Percentiles rank a stretch among this genome's conserved stretches.
These are phyloP conservation scores for Podospora conica DNA, from an alignment of 495 filamentous ascomycete species.

Conservation along the genomic window DNA sequence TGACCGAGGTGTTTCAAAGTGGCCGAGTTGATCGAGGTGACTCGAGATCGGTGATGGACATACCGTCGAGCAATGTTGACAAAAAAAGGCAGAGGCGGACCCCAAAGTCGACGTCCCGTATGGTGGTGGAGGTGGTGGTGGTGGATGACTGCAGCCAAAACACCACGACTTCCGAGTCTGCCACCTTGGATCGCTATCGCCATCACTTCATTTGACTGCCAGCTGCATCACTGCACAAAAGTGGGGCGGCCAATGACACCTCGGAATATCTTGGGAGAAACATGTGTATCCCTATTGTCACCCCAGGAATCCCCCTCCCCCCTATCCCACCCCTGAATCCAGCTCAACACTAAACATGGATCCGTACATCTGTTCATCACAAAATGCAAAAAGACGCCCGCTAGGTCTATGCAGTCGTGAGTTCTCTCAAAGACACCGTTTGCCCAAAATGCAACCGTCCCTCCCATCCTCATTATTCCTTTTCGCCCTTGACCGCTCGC, in stretches of 20 bases:
- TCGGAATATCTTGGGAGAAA: not conserved
- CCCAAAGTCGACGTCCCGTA: too few species aligned
- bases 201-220: too few species aligned
- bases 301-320: not conserved
- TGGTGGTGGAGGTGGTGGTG: too few species aligned
- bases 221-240: too few species aligned
- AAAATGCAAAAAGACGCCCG: slow-evolving; percentile 5
- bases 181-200: too few species aligned
- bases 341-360: not conserved
- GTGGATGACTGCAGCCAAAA: too few species aligned
- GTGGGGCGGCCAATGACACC: not conserved
- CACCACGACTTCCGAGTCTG: too few species aligned
- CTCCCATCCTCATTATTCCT: not conserved
- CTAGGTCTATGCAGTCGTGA: slow-evolving; percentile 8
- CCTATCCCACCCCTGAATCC: not conserved
- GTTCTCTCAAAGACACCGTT: not conserved
- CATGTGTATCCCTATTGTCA: not conserved
- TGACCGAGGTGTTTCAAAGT: too few species aligned
- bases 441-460: not conserved
- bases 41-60: too few species aligned
- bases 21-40: too few species aligned
- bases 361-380: not conserved
- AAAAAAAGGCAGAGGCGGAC: too few species aligned
- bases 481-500: not conserved
- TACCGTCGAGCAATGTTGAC: too few species aligned